These are phyloP conservation scores for Linnemannia zychae DNA, from an alignment of 192 early-diverging fungal genomes.

Conservation along the genomic window DNA sequence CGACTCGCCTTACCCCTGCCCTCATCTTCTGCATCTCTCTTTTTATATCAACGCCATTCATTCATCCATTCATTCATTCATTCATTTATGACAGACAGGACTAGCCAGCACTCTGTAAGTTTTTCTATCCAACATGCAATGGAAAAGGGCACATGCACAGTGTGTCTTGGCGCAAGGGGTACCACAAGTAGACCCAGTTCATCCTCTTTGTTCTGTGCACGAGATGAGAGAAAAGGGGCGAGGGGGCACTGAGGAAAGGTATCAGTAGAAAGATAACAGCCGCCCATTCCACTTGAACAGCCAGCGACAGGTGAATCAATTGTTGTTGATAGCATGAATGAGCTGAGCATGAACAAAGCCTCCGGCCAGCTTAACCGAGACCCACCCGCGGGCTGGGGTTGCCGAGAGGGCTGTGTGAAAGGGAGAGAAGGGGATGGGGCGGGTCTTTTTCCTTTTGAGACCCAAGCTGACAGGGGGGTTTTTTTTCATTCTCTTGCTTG, in stretches of 20 bases:
- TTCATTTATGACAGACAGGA: not conserved
- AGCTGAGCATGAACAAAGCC: too few relatives aligned
- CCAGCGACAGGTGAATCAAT: too few relatives aligned
- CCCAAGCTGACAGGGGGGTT: too few relatives aligned
- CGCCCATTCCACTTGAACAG: not conserved
- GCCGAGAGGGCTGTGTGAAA: too few relatives aligned
- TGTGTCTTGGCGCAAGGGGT: not conserved
- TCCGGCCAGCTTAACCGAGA: too few relatives aligned
- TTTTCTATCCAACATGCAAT: not conserved
- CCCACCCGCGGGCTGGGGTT: too few relatives aligned
- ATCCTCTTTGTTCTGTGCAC: not conserved
- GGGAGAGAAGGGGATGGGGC: too few relatives aligned
- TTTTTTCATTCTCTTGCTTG: too few relatives aligned
- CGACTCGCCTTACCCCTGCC: not conserved
- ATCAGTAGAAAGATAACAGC: not conserved
- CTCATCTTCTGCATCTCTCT: not conserved
- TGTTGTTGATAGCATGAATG: too few relatives aligned
- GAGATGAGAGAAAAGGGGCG: not conserved
- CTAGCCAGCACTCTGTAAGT: conserved; percentile 25
- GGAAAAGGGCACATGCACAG: not conserved
- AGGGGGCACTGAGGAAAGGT: not conserved
- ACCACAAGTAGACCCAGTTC: not conserved
- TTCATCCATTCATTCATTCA: not conserved
- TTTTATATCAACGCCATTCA: not conserved
- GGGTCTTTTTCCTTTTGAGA: too few relatives aligned